Evolutionary conservation across 805 yeast species (phyloP), one percentile per base, ranked within the genome.

Genomic region (Kazachstania bromeliacearum): DNA sequence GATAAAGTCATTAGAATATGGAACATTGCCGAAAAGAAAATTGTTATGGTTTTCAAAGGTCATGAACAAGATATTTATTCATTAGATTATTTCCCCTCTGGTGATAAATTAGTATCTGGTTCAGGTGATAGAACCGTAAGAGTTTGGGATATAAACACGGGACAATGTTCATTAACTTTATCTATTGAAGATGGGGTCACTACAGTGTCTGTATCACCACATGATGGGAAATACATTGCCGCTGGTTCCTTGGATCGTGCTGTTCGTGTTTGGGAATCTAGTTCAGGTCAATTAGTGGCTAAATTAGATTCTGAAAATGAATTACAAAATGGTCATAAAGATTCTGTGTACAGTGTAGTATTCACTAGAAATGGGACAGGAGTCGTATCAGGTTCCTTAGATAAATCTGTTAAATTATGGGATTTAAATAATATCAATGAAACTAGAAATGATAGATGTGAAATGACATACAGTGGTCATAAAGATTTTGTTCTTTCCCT

Each of bases 11-110:
- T 92, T 50, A 77, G 97, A 60, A 88, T 89, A 52, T 89, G 98
- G 98, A 96, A 89, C 59, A 75, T 89, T 57, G 72, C 83, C 35
- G 77, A 89, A 20, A 73, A 82, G 60, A 77, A 88, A 53, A 83
- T 88, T 52, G 83, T 87, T 46, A 81, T 83, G 63, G 80, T 84
- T 48, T 70, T 89, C 57, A 72, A 79, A 44, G 98, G 98, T 35
- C 97, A 89, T 59, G 96, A 88, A 61, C 98, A 92, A 67, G 98
- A 89, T 64, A 88, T 89, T 48, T 92, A 89, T 64, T 88, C 96
- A 9, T 70, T 89, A 48, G 96, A 85, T 63, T 92, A 84, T 61
- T 84, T 89, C 73, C 89, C 95, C 33, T 87, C 85, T 51, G 97
- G 98, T 35, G 75, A 87, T 47, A 82, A 87, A 58, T 73, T 89